Conservation (phyloP, 805 yeast species). For the Wickerhamiella qilinensis region DNA sequence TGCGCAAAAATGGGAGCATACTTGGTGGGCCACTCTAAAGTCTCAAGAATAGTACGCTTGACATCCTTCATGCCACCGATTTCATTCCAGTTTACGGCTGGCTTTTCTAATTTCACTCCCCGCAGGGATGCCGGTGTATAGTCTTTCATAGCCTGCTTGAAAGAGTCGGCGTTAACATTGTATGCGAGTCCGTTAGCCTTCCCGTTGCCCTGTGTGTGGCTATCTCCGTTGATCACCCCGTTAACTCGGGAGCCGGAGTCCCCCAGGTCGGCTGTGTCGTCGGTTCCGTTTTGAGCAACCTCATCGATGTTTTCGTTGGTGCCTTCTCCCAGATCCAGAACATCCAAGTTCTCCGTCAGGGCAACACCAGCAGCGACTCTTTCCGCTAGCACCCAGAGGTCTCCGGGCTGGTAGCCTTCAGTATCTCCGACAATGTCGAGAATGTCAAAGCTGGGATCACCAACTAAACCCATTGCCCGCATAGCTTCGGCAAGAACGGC, state of each 20-base stretch:
- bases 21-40: conserved; percentile 93
- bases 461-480: conserved; percentile 16
- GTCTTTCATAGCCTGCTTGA: conserved; percentile 43
- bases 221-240: background rate
- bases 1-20: conserved; percentile 88
- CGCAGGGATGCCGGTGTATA: conserved; percentile 70
- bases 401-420: conserved; percentile 82
- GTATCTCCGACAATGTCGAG: conserved; percentile 47
- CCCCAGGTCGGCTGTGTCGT: background rate
- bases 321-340: background rate
- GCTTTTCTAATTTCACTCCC: conserved; percentile 73
- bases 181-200: background rate
- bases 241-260: background rate
- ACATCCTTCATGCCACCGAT: conserved; percentile 79
- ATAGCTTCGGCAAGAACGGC: conserved; percentile 31
- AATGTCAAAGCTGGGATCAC: conserved; percentile 29
- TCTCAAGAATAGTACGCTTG: conserved; percentile 61
- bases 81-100: conserved; percentile 63
- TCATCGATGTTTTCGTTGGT: background rate
- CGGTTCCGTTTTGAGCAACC: background rate
- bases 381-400: conserved; percentile 54
- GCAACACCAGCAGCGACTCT: conserved; percentile 24
- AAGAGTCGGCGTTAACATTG: conserved; percentile 16
- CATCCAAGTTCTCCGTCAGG: conserved; percentile 1
- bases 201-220: background rate